Evolutionary conservation across 2,329 filamentous ascomycete genomes (phyloP), one percentile per base, ranked within the genome.

Genomic region (Paracorniculantispora psalliotae): DNA sequence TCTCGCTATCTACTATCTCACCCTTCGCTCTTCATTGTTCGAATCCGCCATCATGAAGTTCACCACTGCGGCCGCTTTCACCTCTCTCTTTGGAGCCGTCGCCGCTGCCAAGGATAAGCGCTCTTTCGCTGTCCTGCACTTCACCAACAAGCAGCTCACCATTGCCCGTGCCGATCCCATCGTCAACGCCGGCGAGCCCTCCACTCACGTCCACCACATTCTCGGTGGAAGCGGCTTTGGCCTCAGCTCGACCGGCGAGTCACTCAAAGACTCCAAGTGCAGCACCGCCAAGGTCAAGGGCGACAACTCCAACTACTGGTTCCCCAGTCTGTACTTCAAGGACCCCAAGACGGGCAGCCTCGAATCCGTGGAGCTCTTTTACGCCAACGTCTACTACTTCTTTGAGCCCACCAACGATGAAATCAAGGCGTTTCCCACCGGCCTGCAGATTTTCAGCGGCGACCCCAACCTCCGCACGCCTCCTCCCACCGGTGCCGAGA

Each of bases 331-430:
- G 2, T 92, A 86, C 74, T 91, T 87, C 73, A 75, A 79, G 64
- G 81, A 88, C 63, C 79, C 84, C 66, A 75, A 81, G 64, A 83
- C 86, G 63, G 82, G 82, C 51, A 80, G 79, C 54, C 84, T 90
- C 64, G 82, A 86, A 71, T 79, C 81, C 37, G 89, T 92, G 19
- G 79, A 85, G 47, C 75, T 89, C 62, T 86, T 87, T 67, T 90
- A 90, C 69, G 86, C 88, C 82, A 86, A 87, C 67, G 82, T 83
- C 62, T 94, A 94, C 77, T 92, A 93, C 75, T 86, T 88, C 73
- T 87, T 87, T 70, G 84, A 87, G 64, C 67, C 76, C 46, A 83
- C 84, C 64, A 80, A 86, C 63, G 86, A 91, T 66, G 78, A 85
- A 25, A 81, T 91, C 68, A 79, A 81, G 65, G 79, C 88, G 15